A percentile compares a stretch with the other conserved stretches of the same genome.
These are phyloP conservation scores for Rhizoctonia solani DNA, from an alignment of 1,284 basidiomycete species.

Conservation along the genomic window DNA sequence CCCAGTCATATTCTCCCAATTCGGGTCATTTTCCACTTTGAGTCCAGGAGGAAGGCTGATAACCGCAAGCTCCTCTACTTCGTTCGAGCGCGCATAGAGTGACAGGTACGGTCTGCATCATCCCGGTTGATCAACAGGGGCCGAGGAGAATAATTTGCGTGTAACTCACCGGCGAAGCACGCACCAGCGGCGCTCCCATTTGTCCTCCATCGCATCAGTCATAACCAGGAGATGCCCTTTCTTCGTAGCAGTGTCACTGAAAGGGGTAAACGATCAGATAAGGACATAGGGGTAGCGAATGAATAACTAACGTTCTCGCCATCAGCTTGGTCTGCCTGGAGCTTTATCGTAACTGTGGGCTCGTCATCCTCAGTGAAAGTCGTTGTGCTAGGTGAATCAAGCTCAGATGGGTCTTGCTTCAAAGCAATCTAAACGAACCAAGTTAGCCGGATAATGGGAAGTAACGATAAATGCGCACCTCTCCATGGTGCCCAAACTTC, in stretches of 20 bases:
- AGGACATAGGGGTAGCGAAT: slow-evolving; percentile 6
- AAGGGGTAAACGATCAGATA: slow-evolving; percentile 7
- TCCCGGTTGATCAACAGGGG: no score
- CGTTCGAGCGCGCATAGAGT: slow-evolving; percentile 79
- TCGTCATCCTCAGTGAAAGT: slow-evolving; percentile 49
- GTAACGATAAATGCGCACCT: slow-evolving; percentile 55
- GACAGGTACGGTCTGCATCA: slow-evolving; percentile 82
- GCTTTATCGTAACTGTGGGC: slow-evolving; percentile 60
- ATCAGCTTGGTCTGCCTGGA: slow-evolving; percentile 74
- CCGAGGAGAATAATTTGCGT: not conserved
- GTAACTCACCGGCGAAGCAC: slow-evolving; percentile 76
- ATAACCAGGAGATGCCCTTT: slow-evolving; percentile 81
- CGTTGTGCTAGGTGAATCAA: slow-evolving; percentile 51
- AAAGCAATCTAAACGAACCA: slow-evolving; percentile 64
- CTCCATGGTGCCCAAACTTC: slow-evolving; percentile 72
- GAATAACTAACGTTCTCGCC: slow-evolving; percentile 61
- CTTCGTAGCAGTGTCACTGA: slow-evolving; percentile 80
- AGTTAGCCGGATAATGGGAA: not conserved
- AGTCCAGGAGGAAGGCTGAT: slow-evolving; percentile 79
- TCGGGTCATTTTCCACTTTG: slow-evolving; percentile 83
- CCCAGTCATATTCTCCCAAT: slow-evolving; percentile 83
- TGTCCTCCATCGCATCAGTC: slow-evolving; percentile 74
- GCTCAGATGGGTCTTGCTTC: slow-evolving; percentile 66
- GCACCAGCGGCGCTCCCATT: slow-evolving; percentile 86
- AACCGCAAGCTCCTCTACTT: slow-evolving; percentile 81